These are phyloP conservation scores for Calonectria naviculata DNA, from an alignment of 2,329 filamentous ascomycete species.

Conservation along the genomic window DNA sequence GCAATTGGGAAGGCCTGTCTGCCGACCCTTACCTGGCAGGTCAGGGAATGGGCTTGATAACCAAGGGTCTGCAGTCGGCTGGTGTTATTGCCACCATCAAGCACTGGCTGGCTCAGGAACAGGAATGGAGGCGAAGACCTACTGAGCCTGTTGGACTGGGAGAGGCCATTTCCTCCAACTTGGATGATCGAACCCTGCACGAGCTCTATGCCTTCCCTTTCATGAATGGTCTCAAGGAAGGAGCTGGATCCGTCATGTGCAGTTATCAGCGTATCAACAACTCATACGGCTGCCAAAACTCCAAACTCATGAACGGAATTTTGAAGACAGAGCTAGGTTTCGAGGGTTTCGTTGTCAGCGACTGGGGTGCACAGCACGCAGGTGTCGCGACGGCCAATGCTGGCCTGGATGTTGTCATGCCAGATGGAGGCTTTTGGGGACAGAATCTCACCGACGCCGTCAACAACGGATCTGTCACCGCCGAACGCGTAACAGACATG, in stretches of 20 bases:
- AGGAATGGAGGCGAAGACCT: conserved; percentile 65
- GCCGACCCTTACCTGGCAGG: conserved; percentile 82
- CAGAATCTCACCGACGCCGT: background rate
- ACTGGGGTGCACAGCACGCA: conserved; percentile 82
- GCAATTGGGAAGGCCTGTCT: conserved; percentile 75
- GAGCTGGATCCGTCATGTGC: conserved; percentile 73
- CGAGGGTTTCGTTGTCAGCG: conserved; percentile 82
- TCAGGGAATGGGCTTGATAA: conserved; percentile 75
- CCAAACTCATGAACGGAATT: conserved; percentile 78
- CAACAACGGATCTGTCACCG: background rate
- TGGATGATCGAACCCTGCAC: conserved; percentile 80
- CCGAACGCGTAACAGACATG: background rate
- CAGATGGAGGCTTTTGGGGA: conserved; percentile 61
- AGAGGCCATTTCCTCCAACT: conserved; percentile 69
- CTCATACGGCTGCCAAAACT: conserved; percentile 84
- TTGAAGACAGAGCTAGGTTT: conserved; percentile 85
- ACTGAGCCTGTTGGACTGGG: conserved; percentile 64
- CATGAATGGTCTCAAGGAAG: conserved; percentile 75
- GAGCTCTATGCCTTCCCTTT: conserved; percentile 86
- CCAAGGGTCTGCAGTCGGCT: conserved; percentile 83
- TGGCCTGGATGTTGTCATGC: conserved; percentile 88
- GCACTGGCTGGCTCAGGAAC: conserved; percentile 80
- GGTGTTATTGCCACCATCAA: conserved; percentile 88
- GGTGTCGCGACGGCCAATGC: conserved; percentile 75
- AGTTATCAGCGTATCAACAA: conserved; percentile 85